These are phyloP conservation scores for Geosmithia putterillii DNA, from an alignment of 2,329 filamentous ascomycete species.

Conservation along the genomic window DNA sequence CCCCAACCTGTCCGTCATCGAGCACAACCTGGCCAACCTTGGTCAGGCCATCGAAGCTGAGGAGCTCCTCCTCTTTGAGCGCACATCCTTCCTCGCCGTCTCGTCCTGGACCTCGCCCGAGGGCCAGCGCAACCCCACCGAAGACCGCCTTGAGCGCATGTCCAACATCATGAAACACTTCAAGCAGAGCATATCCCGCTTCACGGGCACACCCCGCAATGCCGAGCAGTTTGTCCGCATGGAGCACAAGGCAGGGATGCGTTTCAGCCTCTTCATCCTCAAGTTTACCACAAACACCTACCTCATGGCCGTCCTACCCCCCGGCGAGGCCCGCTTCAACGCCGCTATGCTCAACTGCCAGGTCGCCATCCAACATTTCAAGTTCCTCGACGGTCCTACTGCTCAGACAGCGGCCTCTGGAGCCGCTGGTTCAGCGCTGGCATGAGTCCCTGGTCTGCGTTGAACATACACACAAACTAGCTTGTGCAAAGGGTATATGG, in stretches of 20 bases:
- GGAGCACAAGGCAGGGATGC: conserved; percentile 62
- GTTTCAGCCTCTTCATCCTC: conserved; percentile 88
- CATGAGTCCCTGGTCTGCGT: neutral
- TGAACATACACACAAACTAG: neutral
- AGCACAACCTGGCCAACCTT: conserved; percentile 70
- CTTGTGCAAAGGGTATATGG: neutral
- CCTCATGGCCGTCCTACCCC: conserved; percentile 81
- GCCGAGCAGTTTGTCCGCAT: conserved; percentile 72
- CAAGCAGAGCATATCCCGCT: conserved; percentile 71
- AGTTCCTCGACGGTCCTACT: conserved; percentile 43
- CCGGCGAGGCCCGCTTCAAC: conserved; percentile 85
- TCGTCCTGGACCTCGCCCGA: conserved; percentile 73
- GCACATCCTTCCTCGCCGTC: conserved; percentile 93
- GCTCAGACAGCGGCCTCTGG: conserved; percentile 7
- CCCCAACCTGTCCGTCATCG: conserved; percentile 83
- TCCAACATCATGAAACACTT: conserved; percentile 98
- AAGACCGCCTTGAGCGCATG: conserved; percentile 85
- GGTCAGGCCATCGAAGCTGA: conserved; percentile 82
- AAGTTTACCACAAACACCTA: conserved; percentile 98
- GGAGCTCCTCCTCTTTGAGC: conserved; percentile 88
- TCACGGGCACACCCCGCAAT: conserved; percentile 69
- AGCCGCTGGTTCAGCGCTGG: too few relatives aligned
- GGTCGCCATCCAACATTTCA: conserved; percentile 74
- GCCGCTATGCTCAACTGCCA: conserved; percentile 82
- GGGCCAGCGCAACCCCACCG: conserved; percentile 72